Evolutionary conservation across 2,329 filamentous ascomycete genomes (phyloP), one percentile per base, ranked within the genome.

Genomic region (Lecanicillium sp.): DNA sequence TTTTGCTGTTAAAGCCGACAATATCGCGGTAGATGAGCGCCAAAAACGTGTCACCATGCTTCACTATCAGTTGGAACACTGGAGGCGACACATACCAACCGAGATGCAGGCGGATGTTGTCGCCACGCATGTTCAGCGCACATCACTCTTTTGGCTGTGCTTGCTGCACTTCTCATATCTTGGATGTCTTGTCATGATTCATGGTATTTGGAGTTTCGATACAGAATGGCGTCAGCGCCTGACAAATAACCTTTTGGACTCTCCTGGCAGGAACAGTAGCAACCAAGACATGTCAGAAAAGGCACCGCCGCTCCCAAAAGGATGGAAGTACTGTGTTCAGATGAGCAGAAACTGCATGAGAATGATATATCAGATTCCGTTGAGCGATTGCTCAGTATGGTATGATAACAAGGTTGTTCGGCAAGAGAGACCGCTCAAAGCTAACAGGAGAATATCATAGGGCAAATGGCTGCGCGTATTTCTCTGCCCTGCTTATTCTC

Each of bases 281-380:
- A 33, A 17, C 22, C 6, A 13, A 33, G 5, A 16, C 14, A 33
- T 11, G 15, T 18, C 14, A 17, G 9, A 9, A 17, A 4, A 9
- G 15, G 9, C 18, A 17, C 30, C 30, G 15, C 15, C 15, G 14
- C 14, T 33, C 11, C 30, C 30, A 17, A 16, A 12, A 8, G 30
- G 30, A 4, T 33, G 30, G 30, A 9, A 33, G 17, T 17, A 33
- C 30, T 33, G 30, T 17, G 30, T 33, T 6, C 18, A 15, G 15
- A 33, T 16, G 30, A 33, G 30, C 30, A 33, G 30, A 16, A 33
- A 33, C 30, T 33, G 30, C 14, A 33, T 33, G 30, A 13, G 30
- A 18, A 15, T 33, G 15, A 12, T 33, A 11, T 18, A 33, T 15
- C 8, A 18, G 15, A 33, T 33, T 13, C 30, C 30, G 12, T 33